Evolutionary conservation across 2,329 filamentous ascomycete species (phyloP).

Genomic region (Seiridium unicorne): DNA sequence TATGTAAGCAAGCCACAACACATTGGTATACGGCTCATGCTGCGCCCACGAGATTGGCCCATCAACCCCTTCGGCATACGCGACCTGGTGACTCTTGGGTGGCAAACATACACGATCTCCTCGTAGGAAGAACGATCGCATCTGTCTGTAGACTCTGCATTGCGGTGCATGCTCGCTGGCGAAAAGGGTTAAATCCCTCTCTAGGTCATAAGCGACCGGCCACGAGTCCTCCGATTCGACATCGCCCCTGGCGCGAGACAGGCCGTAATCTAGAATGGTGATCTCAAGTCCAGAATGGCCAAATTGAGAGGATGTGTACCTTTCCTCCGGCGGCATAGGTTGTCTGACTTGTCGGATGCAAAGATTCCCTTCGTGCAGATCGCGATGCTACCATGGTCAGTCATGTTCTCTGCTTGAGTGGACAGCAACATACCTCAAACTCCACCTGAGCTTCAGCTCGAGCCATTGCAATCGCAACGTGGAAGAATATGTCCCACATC

Average conservation of each 20-base stretch:
- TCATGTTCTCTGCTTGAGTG: not conserved
- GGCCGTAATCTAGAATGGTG: constrained; percentile 64
- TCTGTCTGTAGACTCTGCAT: constrained; percentile 61
- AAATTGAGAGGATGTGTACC: constrained; percentile 38
- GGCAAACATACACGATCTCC: constrained; percentile 50
- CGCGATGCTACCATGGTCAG: constrained; percentile 49
- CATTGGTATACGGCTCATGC: constrained; percentile 61
- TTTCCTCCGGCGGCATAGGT: constrained; percentile 27
- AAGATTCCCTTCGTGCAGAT: constrained; percentile 65
- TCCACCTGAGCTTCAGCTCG: constrained; percentile 55
- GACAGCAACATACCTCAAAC: constrained; percentile 51
- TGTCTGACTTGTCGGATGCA: constrained; percentile 49
- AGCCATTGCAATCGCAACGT: constrained; percentile 58
- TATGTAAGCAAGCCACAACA: constrained; percentile 63
- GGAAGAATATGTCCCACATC: constrained; percentile 63
- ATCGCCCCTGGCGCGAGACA: constrained; percentile 55
- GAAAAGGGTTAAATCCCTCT: constrained; percentile 59
- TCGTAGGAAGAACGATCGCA: constrained; percentile 55
- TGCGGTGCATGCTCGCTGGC: constrained; percentile 59
- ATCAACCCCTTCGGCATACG: constrained; percentile 44
- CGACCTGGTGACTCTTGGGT: constrained; percentile 42
- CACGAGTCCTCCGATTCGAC: constrained; percentile 26
- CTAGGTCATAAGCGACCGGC: constrained; percentile 56
- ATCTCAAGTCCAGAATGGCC: constrained; percentile 62
- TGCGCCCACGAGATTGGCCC: constrained; percentile 53